A percentile compares a stretch with the other conserved stretches of the same genome.
phyloP scores from a whole-genome alignment of 805 yeast genomes.

The Wickerhamiella spandovensis region DNA sequence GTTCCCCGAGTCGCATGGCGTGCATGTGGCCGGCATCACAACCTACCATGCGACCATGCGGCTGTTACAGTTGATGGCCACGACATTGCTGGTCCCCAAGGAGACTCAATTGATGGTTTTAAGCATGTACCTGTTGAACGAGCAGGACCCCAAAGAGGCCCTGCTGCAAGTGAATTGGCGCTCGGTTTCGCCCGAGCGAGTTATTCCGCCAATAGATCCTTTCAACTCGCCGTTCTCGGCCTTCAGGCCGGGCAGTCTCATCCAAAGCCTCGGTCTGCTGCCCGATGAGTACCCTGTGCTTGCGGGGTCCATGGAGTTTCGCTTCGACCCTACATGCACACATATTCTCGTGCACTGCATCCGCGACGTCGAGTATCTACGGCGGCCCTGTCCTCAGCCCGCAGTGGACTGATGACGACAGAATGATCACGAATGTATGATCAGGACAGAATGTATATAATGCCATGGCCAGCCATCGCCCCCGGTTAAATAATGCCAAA shows the following conservation, averaged over 20 bases:
- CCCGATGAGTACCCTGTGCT: constrained; percentile 25
- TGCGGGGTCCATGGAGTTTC: constrained; percentile 26
- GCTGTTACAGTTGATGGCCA: constrained; percentile 19
- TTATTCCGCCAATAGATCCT: constrained; percentile 1
- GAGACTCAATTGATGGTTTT: constrained; percentile 18
- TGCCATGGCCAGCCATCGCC: too few species aligned
- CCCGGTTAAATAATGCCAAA: neutral
- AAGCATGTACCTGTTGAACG: constrained; percentile 6
- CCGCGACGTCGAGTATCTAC: constrained; percentile 24
- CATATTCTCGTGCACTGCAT: constrained; percentile 19
- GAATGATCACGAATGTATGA: too few species aligned
- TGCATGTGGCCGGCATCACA: constrained; percentile 19
- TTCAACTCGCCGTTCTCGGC: constrained; percentile 2
- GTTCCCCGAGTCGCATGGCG: constrained; percentile 21
- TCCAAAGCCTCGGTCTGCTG: constrained; percentile 18
- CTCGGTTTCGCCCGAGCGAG: constrained; percentile 10
- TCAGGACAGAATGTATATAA: too few species aligned
- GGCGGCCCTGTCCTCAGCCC: constrained; percentile 7
- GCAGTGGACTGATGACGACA: neutral
- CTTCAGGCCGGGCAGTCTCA: constrained; percentile 15
- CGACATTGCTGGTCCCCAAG: constrained; percentile 21
- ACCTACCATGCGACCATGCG: constrained; percentile 19
- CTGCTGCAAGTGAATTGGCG: constrained; percentile 16
- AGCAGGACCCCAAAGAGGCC: constrained; percentile 9
- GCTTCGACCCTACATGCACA: constrained; percentile 19